Evolutionary conservation across 140 eudicot genomes (phyloP).

Genomic region (Erigeron philadelphicus): DNA sequence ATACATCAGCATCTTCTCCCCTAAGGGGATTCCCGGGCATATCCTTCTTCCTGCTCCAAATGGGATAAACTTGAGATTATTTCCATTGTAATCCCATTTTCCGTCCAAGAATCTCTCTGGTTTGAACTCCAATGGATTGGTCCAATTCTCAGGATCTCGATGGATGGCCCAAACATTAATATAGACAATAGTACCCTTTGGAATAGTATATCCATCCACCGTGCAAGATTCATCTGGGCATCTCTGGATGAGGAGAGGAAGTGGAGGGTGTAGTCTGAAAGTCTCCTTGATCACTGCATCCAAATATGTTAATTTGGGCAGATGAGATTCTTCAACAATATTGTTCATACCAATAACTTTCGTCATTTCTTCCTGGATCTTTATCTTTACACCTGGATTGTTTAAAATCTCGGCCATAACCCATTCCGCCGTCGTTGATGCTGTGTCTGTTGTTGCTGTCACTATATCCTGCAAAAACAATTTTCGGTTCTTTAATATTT

Average conservation of each 20-base stretch:
- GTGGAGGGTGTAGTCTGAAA: constrained; percentile 42
- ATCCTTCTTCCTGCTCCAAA: constrained; percentile 54
- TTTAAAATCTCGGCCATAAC: constrained; percentile 46
- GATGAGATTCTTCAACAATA: constrained; percentile 39
- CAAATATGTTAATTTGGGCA: constrained; percentile 34
- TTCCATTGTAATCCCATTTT: constrained; percentile 42
- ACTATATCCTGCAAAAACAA: constrained; percentile 36
- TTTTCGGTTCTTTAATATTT: not conserved
- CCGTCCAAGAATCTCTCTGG: constrained; percentile 47
- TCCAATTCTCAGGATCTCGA: constrained; percentile 45
- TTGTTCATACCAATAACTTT: constrained; percentile 34
- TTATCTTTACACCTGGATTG: constrained; percentile 31
- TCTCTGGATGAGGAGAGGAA: constrained; percentile 42
- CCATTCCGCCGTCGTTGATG: constrained; percentile 44
- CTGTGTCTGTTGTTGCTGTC: constrained; percentile 40
- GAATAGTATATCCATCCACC: constrained; percentile 45
- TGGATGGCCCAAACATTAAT: constrained; percentile 55
- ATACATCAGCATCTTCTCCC: constrained; percentile 49
- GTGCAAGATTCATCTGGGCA: constrained; percentile 34
- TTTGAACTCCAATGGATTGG: constrained; percentile 30
- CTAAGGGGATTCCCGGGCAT: constrained; percentile 47
- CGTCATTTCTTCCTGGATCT: constrained; percentile 36
- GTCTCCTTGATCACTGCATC: constrained; percentile 50
- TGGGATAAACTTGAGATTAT: constrained; percentile 39
- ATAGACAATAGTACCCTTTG: constrained; percentile 37